phyloP scores from a whole-genome alignment of 1,284 basidiomycete genomes.

The Porodaedalea pini region DNA sequence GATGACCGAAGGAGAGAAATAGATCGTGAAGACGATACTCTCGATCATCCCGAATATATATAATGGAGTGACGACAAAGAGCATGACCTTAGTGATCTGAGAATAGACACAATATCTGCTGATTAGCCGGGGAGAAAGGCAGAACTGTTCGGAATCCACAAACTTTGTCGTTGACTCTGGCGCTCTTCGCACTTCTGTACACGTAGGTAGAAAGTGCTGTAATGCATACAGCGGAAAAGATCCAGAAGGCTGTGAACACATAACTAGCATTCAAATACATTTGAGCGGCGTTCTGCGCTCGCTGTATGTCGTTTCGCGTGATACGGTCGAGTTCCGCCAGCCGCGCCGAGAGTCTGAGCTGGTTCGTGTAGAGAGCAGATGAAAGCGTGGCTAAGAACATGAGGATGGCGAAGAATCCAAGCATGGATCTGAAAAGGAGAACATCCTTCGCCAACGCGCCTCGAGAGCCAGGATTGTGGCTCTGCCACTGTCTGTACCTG shows the following conservation, averaged over 20 bases:
- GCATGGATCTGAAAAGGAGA: not conserved
- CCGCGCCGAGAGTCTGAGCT: not conserved
- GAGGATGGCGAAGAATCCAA: not conserved
- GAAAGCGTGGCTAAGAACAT: constrained; percentile 2
- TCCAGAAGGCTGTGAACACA: constrained; percentile 2
- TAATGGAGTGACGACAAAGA: not conserved
- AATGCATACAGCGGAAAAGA: not conserved
- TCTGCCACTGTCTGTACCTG: not conserved
- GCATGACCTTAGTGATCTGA: constrained; percentile 4
- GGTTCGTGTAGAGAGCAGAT: constrained; percentile 1
- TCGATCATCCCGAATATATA: constrained; percentile 1
- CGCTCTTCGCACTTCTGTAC: not conserved
- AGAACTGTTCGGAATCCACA: not conserved
- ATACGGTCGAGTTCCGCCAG: not conserved
- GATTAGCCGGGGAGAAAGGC: not conserved
- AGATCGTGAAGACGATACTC: not conserved
- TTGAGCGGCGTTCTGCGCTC: not conserved
- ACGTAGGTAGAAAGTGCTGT: constrained; percentile 1
- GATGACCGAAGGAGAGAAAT: constrained; percentile 10
- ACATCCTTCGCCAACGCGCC: not conserved
- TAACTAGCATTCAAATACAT: constrained; percentile 1
- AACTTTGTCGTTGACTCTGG: not conserved
- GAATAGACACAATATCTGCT: not conserved
- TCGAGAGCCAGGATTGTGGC: not conserved
- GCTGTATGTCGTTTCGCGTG: not conserved